Evolutionary conservation across 2,329 filamentous ascomycete genomes (phyloP), one percentile per base, ranked within the genome.

Genomic region (Drechslerella stenobrocha): DNA sequence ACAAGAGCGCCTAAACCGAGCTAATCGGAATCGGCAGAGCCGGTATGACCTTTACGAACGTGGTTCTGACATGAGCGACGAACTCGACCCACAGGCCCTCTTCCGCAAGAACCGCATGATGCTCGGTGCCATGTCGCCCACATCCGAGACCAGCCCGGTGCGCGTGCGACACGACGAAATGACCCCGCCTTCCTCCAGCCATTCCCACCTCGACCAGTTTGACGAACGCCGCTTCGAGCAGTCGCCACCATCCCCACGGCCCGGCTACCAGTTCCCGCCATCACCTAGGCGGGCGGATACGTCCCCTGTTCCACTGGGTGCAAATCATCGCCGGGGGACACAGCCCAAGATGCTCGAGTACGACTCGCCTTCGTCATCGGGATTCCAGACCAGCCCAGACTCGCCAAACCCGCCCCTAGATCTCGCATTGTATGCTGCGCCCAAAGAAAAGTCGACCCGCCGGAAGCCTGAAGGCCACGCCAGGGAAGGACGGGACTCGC

Each of bases 101-200:
- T 63, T 56, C 64, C 64, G 64, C 37, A 69, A 69, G 40, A 63
- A 67, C n/a, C 63, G 57, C 24, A 69, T 69, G 64, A 63, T 69
- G 46, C 64, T 61, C 37, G 58, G 64, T 28, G 56, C 64, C 11
- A 26, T 63, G 26, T 69, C 64, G 13, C 58, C 64, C 13, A 55
- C 47, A 7, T 63, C 64, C 24, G 64, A 67, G 22, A 56, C 64
- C 24, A 58, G 56, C 22, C 47, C 18, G 8, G 52, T 63, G 57
- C 64, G 57, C 44, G n/a, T 63, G 52, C 52, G 46, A n/a, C 61
- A 60, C 64, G 57, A 63, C 23, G 64, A 69, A 47, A 63, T 69
- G 57, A 69, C 64, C 8, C 64, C 64, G 23, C 64, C 64, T 55
- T 69, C 64, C 15, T 63, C 57, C 20, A 69, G 64, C 52, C 64